Evolutionary conservation across 1,139 yeast species (phyloP).

Genomic region (Candida glucosophila): DNA sequence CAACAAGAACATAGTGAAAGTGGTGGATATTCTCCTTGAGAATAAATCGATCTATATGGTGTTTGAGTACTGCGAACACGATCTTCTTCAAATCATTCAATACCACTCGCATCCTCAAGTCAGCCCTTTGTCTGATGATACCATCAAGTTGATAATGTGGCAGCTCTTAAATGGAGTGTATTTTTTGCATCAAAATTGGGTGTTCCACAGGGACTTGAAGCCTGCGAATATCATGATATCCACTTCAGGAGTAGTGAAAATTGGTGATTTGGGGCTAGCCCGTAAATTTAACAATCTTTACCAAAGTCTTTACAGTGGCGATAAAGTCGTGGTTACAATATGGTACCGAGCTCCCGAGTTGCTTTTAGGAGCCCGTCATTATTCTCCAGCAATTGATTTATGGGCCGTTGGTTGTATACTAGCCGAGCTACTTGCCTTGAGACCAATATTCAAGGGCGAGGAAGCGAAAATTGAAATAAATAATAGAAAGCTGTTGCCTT

Average conservation of each 20-base stretch:
- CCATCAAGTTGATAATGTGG: conserved; percentile 80
- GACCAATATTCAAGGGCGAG: conserved; percentile 96
- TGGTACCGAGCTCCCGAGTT: conserved; percentile 98
- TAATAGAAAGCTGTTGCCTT: conserved; percentile 84
- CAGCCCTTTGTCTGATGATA: conserved; percentile 65
- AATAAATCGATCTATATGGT: conserved; percentile 90
- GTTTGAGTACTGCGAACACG: conserved; percentile 94
- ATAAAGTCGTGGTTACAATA: conserved; percentile 94
- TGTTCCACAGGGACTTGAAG: conserved; percentile 87
- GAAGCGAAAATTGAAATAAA: conserved; percentile 83
- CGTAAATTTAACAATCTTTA: conserved; percentile 82
- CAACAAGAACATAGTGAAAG: conserved; percentile 70
- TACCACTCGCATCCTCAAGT: conserved; percentile 87
- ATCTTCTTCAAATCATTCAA: conserved; percentile 84
- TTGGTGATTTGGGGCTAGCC: conserved; percentile 94
- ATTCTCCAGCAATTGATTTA: conserved; percentile 87
- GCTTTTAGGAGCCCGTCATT: conserved; percentile 83
- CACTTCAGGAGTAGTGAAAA: conserved; percentile 78
- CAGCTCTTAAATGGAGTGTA: conserved; percentile 89
- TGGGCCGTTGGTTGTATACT: conserved; percentile 98
- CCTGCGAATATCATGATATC: conserved; percentile 99
- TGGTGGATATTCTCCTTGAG: conserved; percentile 82
- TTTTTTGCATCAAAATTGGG: conserved; percentile 91
- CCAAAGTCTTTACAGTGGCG: conserved; percentile 87
- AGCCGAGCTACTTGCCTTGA: conserved; percentile 78